Percentiles rank a stretch among this genome's conserved stretches.
Conservation (phyloP, 2,329 filamentous ascomycete genomes). For the Ampelomyces quisqualis region DNA sequence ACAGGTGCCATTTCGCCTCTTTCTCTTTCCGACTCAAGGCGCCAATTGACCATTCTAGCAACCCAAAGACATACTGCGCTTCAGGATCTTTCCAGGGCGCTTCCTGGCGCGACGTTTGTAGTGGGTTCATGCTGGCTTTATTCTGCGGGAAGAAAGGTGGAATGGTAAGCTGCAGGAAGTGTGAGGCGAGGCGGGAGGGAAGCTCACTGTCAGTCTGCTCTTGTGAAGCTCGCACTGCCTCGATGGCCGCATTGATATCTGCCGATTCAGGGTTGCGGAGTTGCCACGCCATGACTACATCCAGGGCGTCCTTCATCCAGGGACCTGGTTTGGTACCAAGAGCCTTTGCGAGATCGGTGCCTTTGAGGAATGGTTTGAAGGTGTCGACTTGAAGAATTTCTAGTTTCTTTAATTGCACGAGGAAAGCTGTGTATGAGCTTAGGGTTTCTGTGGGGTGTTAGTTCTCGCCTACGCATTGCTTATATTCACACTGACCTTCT, state of each 20-base stretch:
- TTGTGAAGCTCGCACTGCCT: conserved; percentile 45
- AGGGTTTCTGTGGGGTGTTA: conserved; percentile 46
- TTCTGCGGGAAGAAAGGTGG: conserved; percentile 62
- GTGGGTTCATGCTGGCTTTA: conserved; percentile 45
- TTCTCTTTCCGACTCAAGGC: conserved; percentile 54
- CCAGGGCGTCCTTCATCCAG: conserved; percentile 82
- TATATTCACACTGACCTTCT: conserved; percentile 43
- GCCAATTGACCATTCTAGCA: conserved; percentile 63
- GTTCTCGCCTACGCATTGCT: neutral
- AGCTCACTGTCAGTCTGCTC: conserved; percentile 55
- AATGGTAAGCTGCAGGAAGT: conserved; percentile 63
- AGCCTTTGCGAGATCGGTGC: conserved; percentile 67
- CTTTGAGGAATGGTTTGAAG: conserved; percentile 63
- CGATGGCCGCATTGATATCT: conserved; percentile 54
- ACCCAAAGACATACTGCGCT: conserved; percentile 53
- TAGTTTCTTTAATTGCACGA: conserved; percentile 53
- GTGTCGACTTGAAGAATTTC: conserved; percentile 54
- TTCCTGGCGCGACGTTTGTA: conserved; percentile 58
- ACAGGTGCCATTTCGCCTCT: conserved; percentile 64
- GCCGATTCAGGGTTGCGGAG: conserved; percentile 70
- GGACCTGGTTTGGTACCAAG: conserved; percentile 68
- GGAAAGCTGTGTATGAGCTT: conserved; percentile 55
- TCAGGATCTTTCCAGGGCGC: conserved; percentile 59
- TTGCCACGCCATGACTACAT: conserved; percentile 85
- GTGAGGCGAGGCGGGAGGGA: conserved; percentile 50